Evolutionary conservation across 345 rosid species (phyloP).

Genomic region (Ricinus communis): DNA sequence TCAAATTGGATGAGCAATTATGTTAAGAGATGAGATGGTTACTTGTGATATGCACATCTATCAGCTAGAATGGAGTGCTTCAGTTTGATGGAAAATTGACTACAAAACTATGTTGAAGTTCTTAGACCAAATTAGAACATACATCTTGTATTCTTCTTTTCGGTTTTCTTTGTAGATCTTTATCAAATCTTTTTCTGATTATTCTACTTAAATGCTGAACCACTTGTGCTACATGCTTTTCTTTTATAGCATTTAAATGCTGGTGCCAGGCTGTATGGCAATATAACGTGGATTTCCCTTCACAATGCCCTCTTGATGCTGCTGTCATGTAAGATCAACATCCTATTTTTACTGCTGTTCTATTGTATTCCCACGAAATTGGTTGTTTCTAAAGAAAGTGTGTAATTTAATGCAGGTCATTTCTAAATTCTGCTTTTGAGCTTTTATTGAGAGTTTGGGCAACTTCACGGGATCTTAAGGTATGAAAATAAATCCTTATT

Average conservation of each 20-base stretch:
- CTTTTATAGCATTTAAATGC: conserved; percentile 83
- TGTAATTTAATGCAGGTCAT: conserved; percentile 63
- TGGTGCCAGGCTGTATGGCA: conserved; percentile 96
- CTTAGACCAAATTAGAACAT: neutral
- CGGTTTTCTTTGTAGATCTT: neutral
- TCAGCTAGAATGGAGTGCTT: neutral
- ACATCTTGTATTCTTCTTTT: neutral
- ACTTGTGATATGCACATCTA: no score
- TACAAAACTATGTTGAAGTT: neutral
- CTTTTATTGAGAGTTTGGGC: conserved; percentile 92
- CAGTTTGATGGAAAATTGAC: neutral
- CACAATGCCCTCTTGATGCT: conserved; percentile 61
- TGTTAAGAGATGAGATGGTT: neutral
- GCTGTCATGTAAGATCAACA: conserved; percentile 79
- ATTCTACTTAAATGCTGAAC: conserved; percentile 16
- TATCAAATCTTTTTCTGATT: conserved; percentile 1
- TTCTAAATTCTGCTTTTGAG: conserved; percentile 90
- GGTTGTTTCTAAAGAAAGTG: conserved; percentile 21
- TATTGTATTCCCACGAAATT: conserved; percentile 3
- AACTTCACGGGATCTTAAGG: conserved; percentile 89
- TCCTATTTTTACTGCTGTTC: conserved; percentile 26
- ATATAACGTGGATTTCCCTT: conserved; percentile 58
- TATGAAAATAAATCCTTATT: conserved; percentile 19
- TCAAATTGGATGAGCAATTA: neutral
- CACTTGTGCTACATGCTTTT: conserved; percentile 18